Evolutionary conservation across 2,329 filamentous ascomycete species (phyloP).

Genomic region (Fonsecaea nubica): DNA sequence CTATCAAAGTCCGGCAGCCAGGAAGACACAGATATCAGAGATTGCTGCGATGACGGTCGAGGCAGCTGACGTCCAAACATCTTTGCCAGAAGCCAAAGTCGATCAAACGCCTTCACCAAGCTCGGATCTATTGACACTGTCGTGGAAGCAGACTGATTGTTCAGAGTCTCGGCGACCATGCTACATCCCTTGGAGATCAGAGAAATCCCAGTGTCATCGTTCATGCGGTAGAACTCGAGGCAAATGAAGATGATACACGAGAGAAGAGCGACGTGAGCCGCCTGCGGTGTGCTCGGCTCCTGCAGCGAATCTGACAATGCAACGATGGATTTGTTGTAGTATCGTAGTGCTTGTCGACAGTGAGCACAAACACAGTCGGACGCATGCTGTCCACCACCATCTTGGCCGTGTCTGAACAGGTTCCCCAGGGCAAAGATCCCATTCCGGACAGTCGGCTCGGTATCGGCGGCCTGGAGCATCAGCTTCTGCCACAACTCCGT

Average conservation of each 20-base stretch:
- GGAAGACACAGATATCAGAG: neutral
- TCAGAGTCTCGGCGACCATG: slow-evolving; percentile 10
- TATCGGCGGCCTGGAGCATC: slow-evolving; percentile 13
- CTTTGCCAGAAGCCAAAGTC: slow-evolving; percentile 17
- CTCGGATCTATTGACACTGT: neutral
- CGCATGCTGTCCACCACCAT: neutral
- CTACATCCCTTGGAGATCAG: slow-evolving; percentile 12
- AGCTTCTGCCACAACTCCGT: slow-evolving; percentile 11
- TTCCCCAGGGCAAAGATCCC: slow-evolving; percentile 17
- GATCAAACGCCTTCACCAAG: slow-evolving; percentile 6
- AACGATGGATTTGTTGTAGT: slow-evolving; percentile 15
- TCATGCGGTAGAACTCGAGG: slow-evolving; percentile 13
- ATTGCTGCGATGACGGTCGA: neutral
- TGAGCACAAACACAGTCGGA: slow-evolving; percentile 10
- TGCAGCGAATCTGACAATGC: slow-evolving; percentile 12
- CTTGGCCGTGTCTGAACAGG: slow-evolving; percentile 11
- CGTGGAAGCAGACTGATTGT: neutral
- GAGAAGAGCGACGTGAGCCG: slow-evolving; percentile 10
- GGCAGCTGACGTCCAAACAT: slow-evolving; percentile 10
- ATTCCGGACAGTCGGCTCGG: slow-evolving; percentile 12
- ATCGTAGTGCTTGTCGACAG: slow-evolving; percentile 16
- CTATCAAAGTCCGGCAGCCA: neutral
- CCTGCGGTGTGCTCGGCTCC: neutral
- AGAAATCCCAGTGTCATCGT: slow-evolving; percentile 6
- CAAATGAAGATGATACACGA: slow-evolving; percentile 15